These are phyloP conservation scores for Populus hybrid DNA, from an alignment of 441 rosid species.

Conservation along the genomic window DNA sequence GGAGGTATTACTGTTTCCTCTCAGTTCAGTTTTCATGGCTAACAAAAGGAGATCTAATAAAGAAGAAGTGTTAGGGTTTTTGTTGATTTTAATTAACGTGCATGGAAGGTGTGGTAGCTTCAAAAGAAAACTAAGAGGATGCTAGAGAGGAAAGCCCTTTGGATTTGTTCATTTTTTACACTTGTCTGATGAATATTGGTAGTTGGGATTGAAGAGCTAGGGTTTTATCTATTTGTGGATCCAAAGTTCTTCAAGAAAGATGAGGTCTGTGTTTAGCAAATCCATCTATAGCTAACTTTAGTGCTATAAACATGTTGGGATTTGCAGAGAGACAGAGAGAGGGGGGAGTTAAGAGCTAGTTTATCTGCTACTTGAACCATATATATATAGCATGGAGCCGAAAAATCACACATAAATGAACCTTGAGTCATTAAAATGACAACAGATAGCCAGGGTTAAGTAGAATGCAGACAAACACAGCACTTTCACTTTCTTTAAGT, in stretches of 20 bases:
- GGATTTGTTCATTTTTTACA: constrained; percentile 11
- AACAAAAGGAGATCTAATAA: background rate
- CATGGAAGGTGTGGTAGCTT: constrained; percentile 18
- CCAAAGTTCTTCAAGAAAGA: background rate
- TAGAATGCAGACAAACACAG: constrained; percentile 6
- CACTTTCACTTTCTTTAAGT: background rate
- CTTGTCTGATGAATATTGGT: constrained; percentile 22
- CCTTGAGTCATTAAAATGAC: constrained; percentile 17
- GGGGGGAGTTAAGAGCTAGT: constrained; percentile 16
- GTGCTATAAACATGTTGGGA: background rate
- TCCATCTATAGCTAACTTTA: background rate
- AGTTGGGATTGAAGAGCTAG: constrained; percentile 25
- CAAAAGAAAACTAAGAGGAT: background rate
- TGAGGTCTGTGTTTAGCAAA: constrained; percentile 5
- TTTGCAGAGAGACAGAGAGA: constrained; percentile 4
- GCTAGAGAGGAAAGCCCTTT: background rate
- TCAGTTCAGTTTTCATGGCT: constrained; percentile 47
- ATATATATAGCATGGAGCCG: constrained; percentile 22
- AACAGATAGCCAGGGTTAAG: background rate
- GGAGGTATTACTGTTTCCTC: constrained; percentile 32
- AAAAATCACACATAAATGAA: constrained; percentile 16
- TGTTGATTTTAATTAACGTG: constrained; percentile 21
- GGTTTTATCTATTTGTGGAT: constrained; percentile 26
- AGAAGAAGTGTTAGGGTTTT: constrained; percentile 11
- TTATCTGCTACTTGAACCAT: constrained; percentile 14